Base-by-base conservation (phyloP, 805 yeast species). In the Metschnikowia peoriensis region DNA sequence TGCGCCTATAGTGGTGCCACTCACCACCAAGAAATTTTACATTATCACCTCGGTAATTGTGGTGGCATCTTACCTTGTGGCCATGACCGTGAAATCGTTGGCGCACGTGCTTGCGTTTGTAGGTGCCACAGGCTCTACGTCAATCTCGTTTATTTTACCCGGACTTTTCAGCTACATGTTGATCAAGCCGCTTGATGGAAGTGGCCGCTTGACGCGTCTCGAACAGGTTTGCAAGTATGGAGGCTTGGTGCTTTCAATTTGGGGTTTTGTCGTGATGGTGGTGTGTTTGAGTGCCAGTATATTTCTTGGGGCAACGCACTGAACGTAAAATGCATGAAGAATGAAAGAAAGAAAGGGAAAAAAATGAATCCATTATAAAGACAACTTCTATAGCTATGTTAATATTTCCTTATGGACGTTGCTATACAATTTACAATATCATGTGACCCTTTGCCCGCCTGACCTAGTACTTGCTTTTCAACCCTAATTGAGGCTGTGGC, bases 101-200 rank as follows among this genome's bases (percentile, higher is more conserved):
- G 96, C 93, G 28, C 80, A 85, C 44, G 92, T 92, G 12, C 72
- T 91, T 59, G 91, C 96, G 1, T 75, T 91, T 57, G 96, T 91
- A 4, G 97, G 97, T 1, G 88, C 97, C 1, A 90, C 97, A 0
- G 97, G 97, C 0, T 89, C 96, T 0, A 91, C 97, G 0, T 82
- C 96, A 6, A 90, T 92, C 47, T 90, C 97, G 11, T 91, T 91
- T 65, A 90, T 89, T 29, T 75, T 91, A 44, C 97, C 97, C 0
- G 97, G 97, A 0, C 71, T 89, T 22, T 89, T 91, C 65, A 96
- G 93, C 4, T 89, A 80, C 69, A 84, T 80, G 60, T 74, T 91
- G 53, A 79, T 88, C 49, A 86, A 83, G n/a, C 70, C 80, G 16
- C 52, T 56, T 29, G 55, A 58, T 6, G 78, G 75, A 34, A 53